Evolutionary conservation across 129 eudicot genomes (phyloP).

Genomic region (Daucus carota): DNA sequence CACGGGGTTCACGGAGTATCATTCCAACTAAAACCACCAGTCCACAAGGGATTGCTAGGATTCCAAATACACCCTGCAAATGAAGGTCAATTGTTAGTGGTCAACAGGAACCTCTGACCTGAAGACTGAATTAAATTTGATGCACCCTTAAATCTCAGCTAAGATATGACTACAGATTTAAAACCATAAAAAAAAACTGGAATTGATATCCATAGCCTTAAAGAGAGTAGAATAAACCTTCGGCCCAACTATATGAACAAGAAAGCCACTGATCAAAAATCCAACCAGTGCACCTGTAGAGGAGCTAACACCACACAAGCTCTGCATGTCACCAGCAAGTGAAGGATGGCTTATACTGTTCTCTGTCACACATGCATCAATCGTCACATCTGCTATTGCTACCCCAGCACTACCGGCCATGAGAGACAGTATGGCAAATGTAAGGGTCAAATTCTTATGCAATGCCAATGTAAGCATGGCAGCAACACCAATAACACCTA

Average conservation of each 20-base stretch:
- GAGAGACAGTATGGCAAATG: constrained; percentile 56
- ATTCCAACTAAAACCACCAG: constrained; percentile 58
- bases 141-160: not conserved
- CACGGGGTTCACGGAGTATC: constrained; percentile 56
- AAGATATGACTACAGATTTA: not conserved
- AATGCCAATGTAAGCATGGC: constrained; percentile 63
- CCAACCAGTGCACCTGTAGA: constrained; percentile 71
- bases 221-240: constrained; percentile 35
- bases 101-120: not conserved
- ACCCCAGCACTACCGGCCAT: constrained; percentile 77
- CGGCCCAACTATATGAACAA: constrained; percentile 72
- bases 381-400: constrained; percentile 89
- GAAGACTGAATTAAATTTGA: not conserved
- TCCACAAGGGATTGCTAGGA: constrained; percentile 61
- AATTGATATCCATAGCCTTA: not conserved
- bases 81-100: not conserved
- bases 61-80: constrained; percentile 68
- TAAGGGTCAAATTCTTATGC: constrained; percentile 41
- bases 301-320: constrained; percentile 72
- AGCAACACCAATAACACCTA: constrained; percentile 17
- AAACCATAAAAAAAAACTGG: not conserved
- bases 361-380: constrained; percentile 93
- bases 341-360: constrained; percentile 68
- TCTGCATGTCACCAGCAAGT: constrained; percentile 95
- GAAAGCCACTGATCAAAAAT: constrained; percentile 62